phyloP scores from a whole-genome alignment of 1,284 basidiomycete genomes.

The Sporisorium sorghi region DNA sequence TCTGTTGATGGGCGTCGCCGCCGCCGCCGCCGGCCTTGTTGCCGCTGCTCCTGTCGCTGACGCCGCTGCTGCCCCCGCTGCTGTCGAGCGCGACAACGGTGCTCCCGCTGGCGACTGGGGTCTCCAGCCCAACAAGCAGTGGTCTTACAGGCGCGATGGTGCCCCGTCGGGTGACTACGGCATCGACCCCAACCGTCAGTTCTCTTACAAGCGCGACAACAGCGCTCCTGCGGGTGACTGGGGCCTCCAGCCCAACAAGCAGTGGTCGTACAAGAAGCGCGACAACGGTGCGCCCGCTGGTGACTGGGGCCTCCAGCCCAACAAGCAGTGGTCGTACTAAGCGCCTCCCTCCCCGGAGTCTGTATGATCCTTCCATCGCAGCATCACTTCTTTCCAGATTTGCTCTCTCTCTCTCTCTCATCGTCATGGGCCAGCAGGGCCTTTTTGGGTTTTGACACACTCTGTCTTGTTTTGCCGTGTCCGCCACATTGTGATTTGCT shows the following conservation, averaged over 20 bases:
- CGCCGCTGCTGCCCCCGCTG: conserved; percentile 21
- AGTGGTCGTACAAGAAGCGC: conserved; percentile 38
- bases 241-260: conserved; percentile 17
- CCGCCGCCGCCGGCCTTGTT: conserved; percentile 32
- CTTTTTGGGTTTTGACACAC: too few species aligned
- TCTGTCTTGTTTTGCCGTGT: too few species aligned
- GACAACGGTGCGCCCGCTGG: conserved; percentile 21
- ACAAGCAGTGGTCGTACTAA: conserved; percentile 17
- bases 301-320: conserved; percentile 21
- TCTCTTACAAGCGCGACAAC: conserved; percentile 24
- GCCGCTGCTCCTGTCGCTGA: conserved; percentile 28
- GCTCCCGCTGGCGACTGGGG: conserved; percentile 32
- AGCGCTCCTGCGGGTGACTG: conserved; percentile 23
- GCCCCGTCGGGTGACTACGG: conserved; percentile 22
- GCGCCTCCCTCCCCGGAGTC: too few species aligned
- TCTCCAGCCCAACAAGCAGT: conserved; percentile 17
- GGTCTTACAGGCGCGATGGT: conserved; percentile 24
- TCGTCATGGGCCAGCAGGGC: background rate
- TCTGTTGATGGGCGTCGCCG: conserved; percentile 37
- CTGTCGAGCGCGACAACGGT: conserved; percentile 35
- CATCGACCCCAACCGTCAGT: conserved; percentile 16
- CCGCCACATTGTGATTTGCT: too few species aligned
- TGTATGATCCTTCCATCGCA: background rate
- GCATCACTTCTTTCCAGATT: background rate
- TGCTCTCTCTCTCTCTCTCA: too few species aligned